A percentile compares a stretch with the other conserved stretches of the same genome.
These are phyloP conservation scores for Cyberlindnera suaveolens DNA, from an alignment of 805 yeast species.

Conservation along the genomic window DNA sequence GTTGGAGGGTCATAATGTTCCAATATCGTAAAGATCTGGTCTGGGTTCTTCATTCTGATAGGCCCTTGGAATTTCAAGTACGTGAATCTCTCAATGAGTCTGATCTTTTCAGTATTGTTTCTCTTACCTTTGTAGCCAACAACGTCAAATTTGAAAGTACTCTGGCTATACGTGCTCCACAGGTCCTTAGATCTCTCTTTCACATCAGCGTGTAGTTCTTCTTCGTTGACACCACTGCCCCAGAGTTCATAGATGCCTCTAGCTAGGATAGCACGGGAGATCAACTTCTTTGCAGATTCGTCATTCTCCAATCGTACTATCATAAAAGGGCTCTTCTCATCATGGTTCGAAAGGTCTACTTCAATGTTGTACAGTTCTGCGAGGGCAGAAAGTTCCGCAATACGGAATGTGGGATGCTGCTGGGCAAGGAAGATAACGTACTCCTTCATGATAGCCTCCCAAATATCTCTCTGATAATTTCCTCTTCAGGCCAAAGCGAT, in stretches of 20 bases:
- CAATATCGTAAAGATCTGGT: slow-evolving; percentile 59
- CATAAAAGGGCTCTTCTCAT: slow-evolving; percentile 62
- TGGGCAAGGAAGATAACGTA: slow-evolving; percentile 85
- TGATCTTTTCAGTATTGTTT: slow-evolving; percentile 41
- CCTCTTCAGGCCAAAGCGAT: too few relatives aligned
- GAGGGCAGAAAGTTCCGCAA: slow-evolving; percentile 77
- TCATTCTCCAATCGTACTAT: slow-evolving; percentile 62
- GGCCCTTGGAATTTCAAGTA: slow-evolving; percentile 73
- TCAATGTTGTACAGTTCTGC: slow-evolving; percentile 57
- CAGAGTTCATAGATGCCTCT: slow-evolving; percentile 79
- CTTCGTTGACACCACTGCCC: slow-evolving; percentile 60
- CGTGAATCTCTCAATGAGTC: slow-evolving; percentile 63
- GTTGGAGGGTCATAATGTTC: slow-evolving; percentile 62
- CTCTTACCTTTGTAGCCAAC: slow-evolving; percentile 71
- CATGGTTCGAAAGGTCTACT: slow-evolving; percentile 55
- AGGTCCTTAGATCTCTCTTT: slow-evolving; percentile 22
- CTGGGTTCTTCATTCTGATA: slow-evolving; percentile 72
- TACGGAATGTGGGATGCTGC: slow-evolving; percentile 69
- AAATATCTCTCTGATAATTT: too few relatives aligned
- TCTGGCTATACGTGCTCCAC: slow-evolving; percentile 29
- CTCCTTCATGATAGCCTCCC: slow-evolving; percentile 34
- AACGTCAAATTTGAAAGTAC: slow-evolving; percentile 76
- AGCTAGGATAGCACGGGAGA: slow-evolving; percentile 62
- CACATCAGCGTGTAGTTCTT: slow-evolving; percentile 48
- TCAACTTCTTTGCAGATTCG: slow-evolving; percentile 55